These are phyloP conservation scores for Cladobotryum mycophilum DNA, from an alignment of 2,329 filamentous ascomycete species.

Conservation along the genomic window DNA sequence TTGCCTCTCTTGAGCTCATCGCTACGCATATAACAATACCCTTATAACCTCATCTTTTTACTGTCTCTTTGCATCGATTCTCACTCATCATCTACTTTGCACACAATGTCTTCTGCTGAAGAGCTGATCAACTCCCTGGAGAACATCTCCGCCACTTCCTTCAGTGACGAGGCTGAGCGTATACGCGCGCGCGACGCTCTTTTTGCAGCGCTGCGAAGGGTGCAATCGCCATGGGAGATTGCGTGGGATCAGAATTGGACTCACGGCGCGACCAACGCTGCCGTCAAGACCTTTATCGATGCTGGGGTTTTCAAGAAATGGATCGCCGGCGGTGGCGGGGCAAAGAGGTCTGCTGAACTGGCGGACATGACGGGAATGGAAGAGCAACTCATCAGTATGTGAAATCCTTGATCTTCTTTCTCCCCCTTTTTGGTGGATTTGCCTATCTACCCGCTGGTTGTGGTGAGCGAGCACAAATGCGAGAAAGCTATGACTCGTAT, in stretches of 20 bases:
- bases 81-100: no score
- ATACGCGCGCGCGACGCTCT: slow-evolving; percentile 27
- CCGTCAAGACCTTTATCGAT: slow-evolving; percentile 33
- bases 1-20: no score
- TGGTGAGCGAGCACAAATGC: not conserved
- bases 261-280: slow-evolving; percentile 25
- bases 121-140: slow-evolving; percentile 20
- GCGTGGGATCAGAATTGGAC: slow-evolving; percentile 33
- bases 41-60: no score
- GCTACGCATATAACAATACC: no score
- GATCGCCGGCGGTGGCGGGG: slow-evolving; percentile 23
- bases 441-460: not conserved
- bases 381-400: slow-evolving; percentile 26
- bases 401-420: not conserved
- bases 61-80: no score
- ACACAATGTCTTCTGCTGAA: slow-evolving; percentile 20
- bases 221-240: slow-evolving; percentile 33
- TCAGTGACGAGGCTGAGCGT: slow-evolving; percentile 28
- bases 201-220: slow-evolving; percentile 22
- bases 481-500: no score
- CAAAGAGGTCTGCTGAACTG: slow-evolving; percentile 26
- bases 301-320: slow-evolving; percentile 31
- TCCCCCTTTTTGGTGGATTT: no score
- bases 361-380: slow-evolving; percentile 29
- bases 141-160: slow-evolving; percentile 20